phyloP scores from a whole-genome alignment of 163 green algal species.

The Chlamydomonas reinhardtii region DNA sequence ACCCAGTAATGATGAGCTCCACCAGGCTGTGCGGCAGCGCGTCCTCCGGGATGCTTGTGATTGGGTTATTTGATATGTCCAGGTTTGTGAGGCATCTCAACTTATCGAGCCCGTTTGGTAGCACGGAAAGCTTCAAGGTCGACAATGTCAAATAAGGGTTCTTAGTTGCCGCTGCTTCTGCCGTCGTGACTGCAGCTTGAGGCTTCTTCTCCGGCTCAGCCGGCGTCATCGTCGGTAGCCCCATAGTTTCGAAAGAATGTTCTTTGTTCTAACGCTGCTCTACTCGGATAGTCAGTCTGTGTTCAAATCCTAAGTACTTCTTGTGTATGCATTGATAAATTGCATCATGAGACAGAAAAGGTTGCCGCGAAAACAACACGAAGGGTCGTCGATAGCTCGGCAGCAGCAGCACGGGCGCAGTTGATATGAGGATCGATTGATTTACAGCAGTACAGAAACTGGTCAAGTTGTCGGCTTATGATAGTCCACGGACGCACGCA shows the following conservation, averaged over 20 bases:
- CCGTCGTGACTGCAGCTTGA: constrained; percentile 1
- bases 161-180: constrained; percentile 12
- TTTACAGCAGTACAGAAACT: too few species aligned
- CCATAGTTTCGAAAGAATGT: neutral
- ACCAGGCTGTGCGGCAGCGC: constrained; percentile 3
- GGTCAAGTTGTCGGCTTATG: too few species aligned
- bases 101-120: constrained; percentile 7
- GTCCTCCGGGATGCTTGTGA: constrained; percentile 11
- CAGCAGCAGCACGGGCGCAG: too few species aligned
- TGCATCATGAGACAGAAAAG: too few species aligned
- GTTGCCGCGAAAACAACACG: too few species aligned
- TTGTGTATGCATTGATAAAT: too few species aligned
- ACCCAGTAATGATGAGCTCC: constrained; percentile 31
- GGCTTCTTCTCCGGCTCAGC: neutral
- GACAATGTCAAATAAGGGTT: constrained; percentile 12
- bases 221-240: too few species aligned
- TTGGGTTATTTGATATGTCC: constrained; percentile 30
- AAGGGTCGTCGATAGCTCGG: neutral
- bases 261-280: too few species aligned
- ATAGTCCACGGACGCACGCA: too few species aligned
- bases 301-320: too few species aligned
- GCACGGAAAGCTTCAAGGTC: constrained; percentile 15
- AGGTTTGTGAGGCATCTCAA: constrained; percentile 11
- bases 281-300: too few species aligned
- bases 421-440: too few species aligned